Conservation (phyloP, 345 rosid genomes). For the Iberis pinnata region DNA sequence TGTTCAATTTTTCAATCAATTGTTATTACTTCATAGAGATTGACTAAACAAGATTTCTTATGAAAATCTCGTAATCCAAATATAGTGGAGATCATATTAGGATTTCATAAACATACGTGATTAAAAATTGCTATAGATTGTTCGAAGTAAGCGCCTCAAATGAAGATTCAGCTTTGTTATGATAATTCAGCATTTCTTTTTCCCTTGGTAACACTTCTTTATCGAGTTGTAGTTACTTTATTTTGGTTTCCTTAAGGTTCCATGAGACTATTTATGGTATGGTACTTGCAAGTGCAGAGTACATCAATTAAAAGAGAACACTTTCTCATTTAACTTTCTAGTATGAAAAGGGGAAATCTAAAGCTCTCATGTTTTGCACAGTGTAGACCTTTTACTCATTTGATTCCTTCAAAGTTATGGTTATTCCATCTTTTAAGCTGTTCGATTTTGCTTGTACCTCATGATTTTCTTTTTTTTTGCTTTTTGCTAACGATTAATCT, state of each 20-base stretch:
- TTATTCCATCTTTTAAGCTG: slow-evolving; percentile 1
- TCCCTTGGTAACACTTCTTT: background rate
- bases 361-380: slow-evolving; percentile 6
- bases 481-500: slow-evolving; percentile 12
- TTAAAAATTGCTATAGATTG: slow-evolving; percentile 1
- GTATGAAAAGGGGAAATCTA: slow-evolving; percentile 15
- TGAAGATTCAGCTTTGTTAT: background rate
- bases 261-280: slow-evolving; percentile 10
- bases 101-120: background rate
- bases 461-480: slow-evolving; percentile 9
- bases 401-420: slow-evolving; percentile 25
- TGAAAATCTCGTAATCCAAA: background rate
- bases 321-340: slow-evolving; percentile 12
- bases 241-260: slow-evolving; percentile 17
- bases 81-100: background rate
- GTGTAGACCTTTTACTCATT: slow-evolving; percentile 16
- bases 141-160: background rate
- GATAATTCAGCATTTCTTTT: background rate
- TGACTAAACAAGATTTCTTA: background rate
- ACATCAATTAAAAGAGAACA: background rate
- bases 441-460: slow-evolving; percentile 5
- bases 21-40: slow-evolving; percentile 1
- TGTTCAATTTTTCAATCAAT: too few relatives aligned
- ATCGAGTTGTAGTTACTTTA: background rate
- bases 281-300: slow-evolving; percentile 14